Conservation (phyloP, 305 asterid species). For the Petunia hybrid region DNA sequence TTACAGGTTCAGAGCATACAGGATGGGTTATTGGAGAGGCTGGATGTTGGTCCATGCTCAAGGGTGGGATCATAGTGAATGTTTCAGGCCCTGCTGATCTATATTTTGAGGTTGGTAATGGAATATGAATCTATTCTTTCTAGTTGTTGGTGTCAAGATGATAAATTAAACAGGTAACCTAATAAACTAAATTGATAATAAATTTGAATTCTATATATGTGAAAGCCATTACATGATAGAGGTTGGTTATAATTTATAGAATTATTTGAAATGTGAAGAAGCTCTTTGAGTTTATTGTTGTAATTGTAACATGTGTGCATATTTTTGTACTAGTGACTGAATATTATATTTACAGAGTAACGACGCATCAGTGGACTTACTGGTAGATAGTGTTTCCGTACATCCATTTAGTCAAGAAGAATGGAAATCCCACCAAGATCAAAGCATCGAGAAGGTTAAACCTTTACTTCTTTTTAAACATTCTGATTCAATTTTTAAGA, state of each 20-base stretch:
- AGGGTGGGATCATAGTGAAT: slow-evolving; percentile 58
- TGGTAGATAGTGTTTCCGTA: slow-evolving; percentile 63
- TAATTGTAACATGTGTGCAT: neutral
- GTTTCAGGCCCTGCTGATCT: slow-evolving; percentile 49
- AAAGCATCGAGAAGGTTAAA: slow-evolving; percentile 56
- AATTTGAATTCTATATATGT: no score
- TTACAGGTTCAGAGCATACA: slow-evolving; percentile 29
- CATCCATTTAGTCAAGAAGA: slow-evolving; percentile 62
- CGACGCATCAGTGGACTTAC: slow-evolving; percentile 48
- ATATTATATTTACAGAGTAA: slow-evolving; percentile 39
- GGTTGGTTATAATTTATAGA: neutral
- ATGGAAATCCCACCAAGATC: slow-evolving; percentile 64
- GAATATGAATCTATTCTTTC: neutral
- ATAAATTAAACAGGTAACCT: neutral
- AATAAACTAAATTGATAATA: neutral
- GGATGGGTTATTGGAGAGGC: slow-evolving; percentile 57
- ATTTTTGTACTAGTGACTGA: neutral
- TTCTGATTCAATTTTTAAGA: neutral
- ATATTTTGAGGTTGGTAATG: slow-evolving; percentile 46
- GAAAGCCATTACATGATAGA: no score
- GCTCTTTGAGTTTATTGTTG: neutral
- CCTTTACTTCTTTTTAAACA: neutral
- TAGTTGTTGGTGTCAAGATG: neutral
- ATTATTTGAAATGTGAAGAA: no score
- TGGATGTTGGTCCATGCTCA: slow-evolving; percentile 78